These are phyloP conservation scores for Bruguiera hainesii DNA, from an alignment of 441 rosid species.

Conservation along the genomic window DNA sequence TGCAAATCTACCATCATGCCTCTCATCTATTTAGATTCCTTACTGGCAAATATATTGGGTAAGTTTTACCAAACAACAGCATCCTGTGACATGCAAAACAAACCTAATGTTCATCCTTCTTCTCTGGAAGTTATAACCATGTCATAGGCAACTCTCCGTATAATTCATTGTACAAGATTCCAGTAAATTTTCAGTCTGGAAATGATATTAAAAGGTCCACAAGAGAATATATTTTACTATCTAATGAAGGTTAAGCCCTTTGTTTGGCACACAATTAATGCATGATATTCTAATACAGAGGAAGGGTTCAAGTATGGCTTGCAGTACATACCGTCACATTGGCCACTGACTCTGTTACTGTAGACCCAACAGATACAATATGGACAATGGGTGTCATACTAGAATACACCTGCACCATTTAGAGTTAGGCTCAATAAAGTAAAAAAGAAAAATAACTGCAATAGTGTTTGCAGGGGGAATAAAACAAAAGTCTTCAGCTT, in stretches of 20 bases:
- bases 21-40: no score
- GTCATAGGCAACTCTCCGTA: not conserved
- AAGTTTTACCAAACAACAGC: no score
- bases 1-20: no score
- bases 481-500: not conserved
- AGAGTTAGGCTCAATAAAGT: slow-evolving; percentile 12
- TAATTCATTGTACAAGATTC: not conserved
- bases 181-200: not conserved
- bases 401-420: slow-evolving; percentile 73
- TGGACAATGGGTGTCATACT: slow-evolving; percentile 77
- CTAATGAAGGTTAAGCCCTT: not conserved
- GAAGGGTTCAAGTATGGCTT: not conserved
- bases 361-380: slow-evolving; percentile 63
- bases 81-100: not conserved
- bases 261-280: not conserved
- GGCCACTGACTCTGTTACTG: slow-evolving; percentile 60
- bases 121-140: not conserved
- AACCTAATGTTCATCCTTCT: not conserved
- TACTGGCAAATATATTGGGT: no score
- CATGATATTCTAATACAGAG: not conserved
- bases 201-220: no score
- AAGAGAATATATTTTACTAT: not conserved
- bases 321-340: slow-evolving; percentile 63
- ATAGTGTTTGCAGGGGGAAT: not conserved
- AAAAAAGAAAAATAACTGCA: slow-evolving; percentile 1